Evolutionary conservation across 1,139 yeast species (phyloP).

Genomic region (Yarrowia galli): DNA sequence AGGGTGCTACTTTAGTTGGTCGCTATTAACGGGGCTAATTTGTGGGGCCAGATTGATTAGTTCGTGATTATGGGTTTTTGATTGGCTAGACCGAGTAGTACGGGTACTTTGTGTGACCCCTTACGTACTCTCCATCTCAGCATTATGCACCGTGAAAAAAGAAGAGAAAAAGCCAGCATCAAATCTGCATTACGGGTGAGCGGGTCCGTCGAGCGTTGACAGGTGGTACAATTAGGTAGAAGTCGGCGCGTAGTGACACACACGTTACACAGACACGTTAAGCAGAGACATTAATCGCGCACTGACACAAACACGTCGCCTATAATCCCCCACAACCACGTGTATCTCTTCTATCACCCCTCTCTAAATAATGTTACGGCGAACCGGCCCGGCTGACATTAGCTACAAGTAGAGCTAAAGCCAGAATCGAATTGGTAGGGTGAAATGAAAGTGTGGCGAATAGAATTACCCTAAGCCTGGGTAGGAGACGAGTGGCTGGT

Average conservation of each 20-base stretch:
- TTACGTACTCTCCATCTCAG: no score
- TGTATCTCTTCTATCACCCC: neutral
- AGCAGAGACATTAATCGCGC: no score
- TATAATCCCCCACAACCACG: no score
- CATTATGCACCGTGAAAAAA: neutral
- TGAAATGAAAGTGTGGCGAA: slow-evolving; percentile 9
- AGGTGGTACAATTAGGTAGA: no score
- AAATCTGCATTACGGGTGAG: slow-evolving; percentile 15
- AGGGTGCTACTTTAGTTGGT: no score
- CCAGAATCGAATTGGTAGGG: no score
- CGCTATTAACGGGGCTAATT: no score
- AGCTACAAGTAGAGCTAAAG: neutral
- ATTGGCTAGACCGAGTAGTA: neutral
- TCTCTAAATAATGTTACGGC: neutral
- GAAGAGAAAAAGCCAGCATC: slow-evolving; percentile 2
- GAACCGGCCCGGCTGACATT: slow-evolving; percentile 26
- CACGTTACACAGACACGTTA: no score
- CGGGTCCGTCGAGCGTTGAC: neutral
- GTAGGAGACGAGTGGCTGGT: no score
- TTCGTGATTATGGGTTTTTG: neutral
- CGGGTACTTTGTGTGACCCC: no score
- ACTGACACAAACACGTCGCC: no score
- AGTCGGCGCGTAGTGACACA: no score
- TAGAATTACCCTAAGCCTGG: neutral
- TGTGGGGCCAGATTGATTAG: neutral